phyloP scores from a whole-genome alignment of 805 yeast genomes.

The Starmerella apicola region DNA sequence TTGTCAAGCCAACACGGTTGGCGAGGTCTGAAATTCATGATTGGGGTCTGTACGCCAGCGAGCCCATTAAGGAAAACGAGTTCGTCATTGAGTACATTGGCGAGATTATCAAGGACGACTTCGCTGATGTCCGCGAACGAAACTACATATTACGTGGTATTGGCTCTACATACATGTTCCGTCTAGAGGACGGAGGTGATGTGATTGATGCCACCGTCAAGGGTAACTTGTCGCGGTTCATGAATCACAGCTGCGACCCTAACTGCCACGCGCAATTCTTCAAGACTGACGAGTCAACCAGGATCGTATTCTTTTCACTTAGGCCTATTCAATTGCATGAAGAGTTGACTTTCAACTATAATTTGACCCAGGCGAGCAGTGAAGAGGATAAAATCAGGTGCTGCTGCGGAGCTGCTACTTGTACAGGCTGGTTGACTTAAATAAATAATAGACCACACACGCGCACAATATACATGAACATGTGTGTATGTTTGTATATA shows the following conservation, averaged over 20 bases:
- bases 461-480: too few species aligned
- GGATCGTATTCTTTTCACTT: slow-evolving; percentile 69
- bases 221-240: slow-evolving; percentile 94
- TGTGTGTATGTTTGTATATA: too few species aligned
- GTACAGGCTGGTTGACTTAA: too few species aligned
- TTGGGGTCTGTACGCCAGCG: slow-evolving; percentile 95
- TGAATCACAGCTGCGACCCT: slow-evolving; percentile 95
- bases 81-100: slow-evolving; percentile 98
- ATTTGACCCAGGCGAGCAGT: too few species aligned
- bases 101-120: slow-evolving; percentile 82
- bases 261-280: slow-evolving; percentile 88
- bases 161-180: slow-evolving; percentile 84
- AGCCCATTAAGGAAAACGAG: slow-evolving; percentile 89
- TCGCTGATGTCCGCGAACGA: slow-evolving; percentile 84
- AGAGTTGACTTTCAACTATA: slow-evolving; percentile 91
- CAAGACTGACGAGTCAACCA: slow-evolving; percentile 29
- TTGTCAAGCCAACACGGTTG: slow-evolving; percentile 90
- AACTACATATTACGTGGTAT: slow-evolving; percentile 80
- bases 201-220: slow-evolving; percentile 95
- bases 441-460: too few species aligned
- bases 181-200: slow-evolving; percentile 75
- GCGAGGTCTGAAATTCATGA: slow-evolving; percentile 95
- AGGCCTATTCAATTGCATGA: slow-evolving; percentile 63
- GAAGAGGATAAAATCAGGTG: too few species aligned
- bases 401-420: too few species aligned